Conservation (phyloP, 176 grass and related monocot species). For the Luzula sylvatica region DNA sequence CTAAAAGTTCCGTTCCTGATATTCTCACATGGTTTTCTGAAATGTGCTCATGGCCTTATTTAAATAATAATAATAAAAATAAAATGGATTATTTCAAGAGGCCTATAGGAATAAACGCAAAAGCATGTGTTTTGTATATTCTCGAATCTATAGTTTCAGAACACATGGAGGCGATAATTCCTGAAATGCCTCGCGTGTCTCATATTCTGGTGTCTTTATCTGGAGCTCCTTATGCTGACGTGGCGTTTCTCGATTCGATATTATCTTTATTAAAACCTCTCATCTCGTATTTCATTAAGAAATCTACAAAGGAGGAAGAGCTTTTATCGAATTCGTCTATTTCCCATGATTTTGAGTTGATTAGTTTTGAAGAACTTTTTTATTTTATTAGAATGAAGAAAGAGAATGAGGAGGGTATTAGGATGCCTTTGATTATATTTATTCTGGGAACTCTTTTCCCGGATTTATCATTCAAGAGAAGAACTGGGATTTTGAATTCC, state of each 20-base stretch:
- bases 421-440: slow-evolving; percentile 63
- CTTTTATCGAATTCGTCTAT: slow-evolving; percentile 27
- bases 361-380: slow-evolving; percentile 90
- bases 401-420: slow-evolving; percentile 34
- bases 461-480: slow-evolving; percentile 79
- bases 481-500: slow-evolving; percentile 52
- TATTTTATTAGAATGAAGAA: slow-evolving; percentile 39
- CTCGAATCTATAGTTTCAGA: slow-evolving; percentile 65
- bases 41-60: slow-evolving; percentile 90
- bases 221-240: slow-evolving; percentile 85
- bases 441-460: slow-evolving; percentile 65
- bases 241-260: slow-evolving; percentile 77
- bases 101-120: slow-evolving; percentile 61
- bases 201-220: slow-evolving; percentile 81
- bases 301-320: slow-evolving; percentile 43
- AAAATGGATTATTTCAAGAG: slow-evolving; percentile 61
- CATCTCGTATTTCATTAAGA: slow-evolving; percentile 57
- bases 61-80: slow-evolving; percentile 45
- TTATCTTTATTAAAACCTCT: slow-evolving; percentile 62
- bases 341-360: slow-evolving; percentile 58
- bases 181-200: slow-evolving; percentile 79
- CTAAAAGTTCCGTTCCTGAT: slow-evolving; percentile 62
- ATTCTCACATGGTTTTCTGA: slow-evolving; percentile 95
- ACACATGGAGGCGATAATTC: slow-evolving; percentile 64
- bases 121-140: slow-evolving; percentile 80